Base-by-base conservation (phyloP, 345 rosid genomes). In the Cardiospermum halicacabum region DNA sequence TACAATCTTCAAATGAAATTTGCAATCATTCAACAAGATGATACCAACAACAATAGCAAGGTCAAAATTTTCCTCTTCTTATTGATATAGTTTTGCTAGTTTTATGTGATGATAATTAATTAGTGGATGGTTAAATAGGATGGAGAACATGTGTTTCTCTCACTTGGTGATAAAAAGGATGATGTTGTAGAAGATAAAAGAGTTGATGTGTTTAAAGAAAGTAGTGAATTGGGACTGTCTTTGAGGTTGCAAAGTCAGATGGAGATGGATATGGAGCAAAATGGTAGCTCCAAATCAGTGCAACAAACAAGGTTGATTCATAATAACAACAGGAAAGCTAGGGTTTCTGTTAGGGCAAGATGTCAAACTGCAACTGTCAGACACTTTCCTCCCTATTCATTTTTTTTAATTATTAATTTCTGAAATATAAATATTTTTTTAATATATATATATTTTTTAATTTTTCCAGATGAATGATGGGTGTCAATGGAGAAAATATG, bases 401-500 rank as follows among this genome's bases (percentile, higher is more conserved):
- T n/a, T 43, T 21, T 16, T 7, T 3, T n/a, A 13, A 16, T 43
- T 43, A 16, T 43, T 43, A n/a, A n/a, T n/a, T n/a, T n/a, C n/a
- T n/a, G n/a, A n/a, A n/a, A n/a, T n/a, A n/a, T n/a, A n/a, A n/a
- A n/a, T n/a, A n/a, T n/a, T n/a, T n/a, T n/a, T n/a, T n/a, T n/a
- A n/a, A n/a, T n/a, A n/a, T n/a, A n/a, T n/a, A n/a, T n/a, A n/a
- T n/a, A n/a, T n/a, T n/a, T n/a, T n/a, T n/a, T n/a, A n/a, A n/a
- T n/a, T n/a, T n/a, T 62, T 27, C 32, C 78, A 92, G 98, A 84
- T 92, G 58, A 83, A 78, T 49, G 98, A 92, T 58, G 96, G 96
- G 26, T 92, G 98, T 42, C 98, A 88, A 43, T 92, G 98, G 98
- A 92, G 98, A 63, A 92, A 92, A 53, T 92, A 92, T 53, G 98